Base-by-base conservation (phyloP, 305 asterid species). In the Fraxinus latifolia region DNA sequence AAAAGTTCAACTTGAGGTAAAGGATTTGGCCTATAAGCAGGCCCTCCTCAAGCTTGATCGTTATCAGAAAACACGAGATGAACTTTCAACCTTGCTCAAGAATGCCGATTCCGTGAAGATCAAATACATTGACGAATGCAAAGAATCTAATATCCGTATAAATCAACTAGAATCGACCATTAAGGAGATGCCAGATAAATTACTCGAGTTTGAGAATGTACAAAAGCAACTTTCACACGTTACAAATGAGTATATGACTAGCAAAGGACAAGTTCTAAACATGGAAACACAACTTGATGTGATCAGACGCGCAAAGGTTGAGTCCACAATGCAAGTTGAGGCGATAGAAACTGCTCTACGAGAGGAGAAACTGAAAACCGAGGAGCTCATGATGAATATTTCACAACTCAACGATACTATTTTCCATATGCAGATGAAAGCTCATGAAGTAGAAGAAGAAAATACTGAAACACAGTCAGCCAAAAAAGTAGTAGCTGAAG, bases 21-120 rank as follows among this genome's bases (percentile, higher is more conserved):
- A 89, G 80, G 95, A 94, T 7, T 83, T 87, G 1, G 91, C 90
- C 0, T 85, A 85, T 86, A 90, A 84, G 77, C 92, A 92, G 83
- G 91, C 83, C 21, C 85, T 90, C 31, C 83, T 84, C 19, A 72
- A 84, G 85, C 72, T 89, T n/a, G 90, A 89, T 47, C 89, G 91
- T 76, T 85, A 83, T 82, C 87, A 88, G 19, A 85, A 88, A 80
- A 84, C 88, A 72, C 77, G 84, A 21, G 83, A 91, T 8, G 92
- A 93, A 2, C 91, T 91, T 8, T 82, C 86, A 29, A 73, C 70
- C 3, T 71, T 86, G 73, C 90, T 90, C 27, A 86, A 79, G 74
- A 88, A 78, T 62, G 87, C 90, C 0, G 97, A 90, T 68, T 78
- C 79, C 15, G 90, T 89, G 77, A 93, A 89, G 72, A 85, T 79